These are phyloP conservation scores for Apophysomyces variabilis DNA, from an alignment of 371 early-diverging fungal genomes.

Conservation along the genomic window DNA sequence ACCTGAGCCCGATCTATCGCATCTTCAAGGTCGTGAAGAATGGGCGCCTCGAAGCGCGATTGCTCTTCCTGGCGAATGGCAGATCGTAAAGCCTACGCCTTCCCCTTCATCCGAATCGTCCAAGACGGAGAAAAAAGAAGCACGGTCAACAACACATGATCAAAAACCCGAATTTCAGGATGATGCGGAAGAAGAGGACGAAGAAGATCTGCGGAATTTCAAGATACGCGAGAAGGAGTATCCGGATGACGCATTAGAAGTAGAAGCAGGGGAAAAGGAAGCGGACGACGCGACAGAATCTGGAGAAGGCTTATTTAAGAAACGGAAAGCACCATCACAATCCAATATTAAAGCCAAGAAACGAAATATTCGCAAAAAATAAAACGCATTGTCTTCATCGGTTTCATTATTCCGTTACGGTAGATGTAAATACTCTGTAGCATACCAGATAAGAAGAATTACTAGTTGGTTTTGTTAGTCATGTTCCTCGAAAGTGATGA, in stretches of 20 bases:
- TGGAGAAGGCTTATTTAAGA: slow-evolving; percentile 50
- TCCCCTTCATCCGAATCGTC: not conserved
- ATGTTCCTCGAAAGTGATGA: too few species aligned
- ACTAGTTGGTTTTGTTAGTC: too few species aligned
- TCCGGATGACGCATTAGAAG: slow-evolving; percentile 22
- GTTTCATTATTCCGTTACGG: too few species aligned
- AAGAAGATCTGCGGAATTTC: slow-evolving; percentile 55
- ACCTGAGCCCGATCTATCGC: slow-evolving; percentile 14
- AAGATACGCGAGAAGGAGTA: slow-evolving; percentile 63
- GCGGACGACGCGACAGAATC: slow-evolving; percentile 16
- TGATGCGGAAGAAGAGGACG: slow-evolving; percentile 52
- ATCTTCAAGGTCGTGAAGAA: slow-evolving; percentile 40
- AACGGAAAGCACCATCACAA: slow-evolving; percentile 41
- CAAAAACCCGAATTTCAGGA: slow-evolving; percentile 45
- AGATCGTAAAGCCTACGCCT: slow-evolving; percentile 27
- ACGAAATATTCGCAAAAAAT: slow-evolving; percentile 3
- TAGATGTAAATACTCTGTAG: too few species aligned
- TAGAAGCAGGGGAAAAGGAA: slow-evolving; percentile 14
- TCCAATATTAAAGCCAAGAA: not conserved
- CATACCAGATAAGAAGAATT: too few species aligned
- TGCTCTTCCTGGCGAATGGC: slow-evolving; percentile 48
- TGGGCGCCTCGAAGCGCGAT: slow-evolving; percentile 38
- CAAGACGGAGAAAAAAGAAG: slow-evolving; percentile 12
- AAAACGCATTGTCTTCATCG: not conserved
- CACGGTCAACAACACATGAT: slow-evolving; percentile 32